These are phyloP conservation scores for Citrus mangshanensis DNA, from an alignment of 345 rosid genomes.

Conservation along the genomic window DNA sequence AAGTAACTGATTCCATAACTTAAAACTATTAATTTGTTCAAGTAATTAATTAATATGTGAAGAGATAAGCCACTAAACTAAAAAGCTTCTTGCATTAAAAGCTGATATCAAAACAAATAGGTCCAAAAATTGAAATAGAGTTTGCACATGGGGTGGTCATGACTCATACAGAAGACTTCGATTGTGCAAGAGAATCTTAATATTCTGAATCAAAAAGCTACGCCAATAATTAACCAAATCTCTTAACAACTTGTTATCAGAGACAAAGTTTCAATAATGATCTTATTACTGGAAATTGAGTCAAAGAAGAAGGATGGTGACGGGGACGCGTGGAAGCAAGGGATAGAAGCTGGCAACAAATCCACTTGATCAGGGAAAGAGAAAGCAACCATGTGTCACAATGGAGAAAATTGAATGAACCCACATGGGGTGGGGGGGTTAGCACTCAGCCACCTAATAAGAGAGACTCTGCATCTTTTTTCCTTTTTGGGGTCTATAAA, in stretches of 20 bases:
- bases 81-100: no score
- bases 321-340: constrained; percentile 19
- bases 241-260: no score
- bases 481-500: constrained; percentile 37
- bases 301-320: background rate
- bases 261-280: background rate
- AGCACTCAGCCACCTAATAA: background rate
- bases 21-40: no score
- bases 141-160: no score
- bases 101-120: no score
- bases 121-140: no score
- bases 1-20: background rate
- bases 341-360: constrained; percentile 21
- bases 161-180: no score
- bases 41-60: no score
- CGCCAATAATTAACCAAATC: no score
- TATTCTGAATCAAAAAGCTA: no score
- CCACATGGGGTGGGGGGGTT: constrained; percentile 13
- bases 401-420: background rate
- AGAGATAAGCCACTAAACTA: no score
- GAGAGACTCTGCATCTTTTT: background rate
- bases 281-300: background rate
- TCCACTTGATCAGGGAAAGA: constrained; percentile 19
- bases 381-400: constrained; percentile 18
- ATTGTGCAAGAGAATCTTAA: no score